Evolutionary conservation across 2,329 filamentous ascomycete species (phyloP).

Genomic region (Dryadomyces quercus-mongolicae): DNA sequence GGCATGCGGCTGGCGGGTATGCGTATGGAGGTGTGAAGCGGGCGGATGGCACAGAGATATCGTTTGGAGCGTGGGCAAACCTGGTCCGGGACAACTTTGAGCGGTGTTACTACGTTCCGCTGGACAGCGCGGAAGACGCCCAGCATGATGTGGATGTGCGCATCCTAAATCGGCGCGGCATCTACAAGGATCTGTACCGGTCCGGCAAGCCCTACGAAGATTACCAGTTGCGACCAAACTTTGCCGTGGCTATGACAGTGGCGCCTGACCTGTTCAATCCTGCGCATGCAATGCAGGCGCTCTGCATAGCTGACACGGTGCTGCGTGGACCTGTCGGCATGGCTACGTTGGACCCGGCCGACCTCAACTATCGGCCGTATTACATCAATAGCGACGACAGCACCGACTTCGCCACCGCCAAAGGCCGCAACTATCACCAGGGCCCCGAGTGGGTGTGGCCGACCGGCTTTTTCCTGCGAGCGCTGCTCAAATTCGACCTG

Average conservation of each 20-base stretch:
- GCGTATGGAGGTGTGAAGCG: slow-evolving; percentile 61
- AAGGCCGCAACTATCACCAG: slow-evolving; percentile 96
- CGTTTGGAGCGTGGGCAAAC: slow-evolving; percentile 66
- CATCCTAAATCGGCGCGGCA: slow-evolving; percentile 80
- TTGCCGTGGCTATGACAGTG: slow-evolving; percentile 89
- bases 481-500: slow-evolving; percentile 82
- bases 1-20: slow-evolving; percentile 59
- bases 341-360: slow-evolving; percentile 85
- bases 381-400: slow-evolving; percentile 95
- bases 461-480: slow-evolving; percentile 87
- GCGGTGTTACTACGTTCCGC: slow-evolving; percentile 77
- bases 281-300: slow-evolving; percentile 63
- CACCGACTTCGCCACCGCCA: slow-evolving; percentile 78
- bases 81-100: slow-evolving; percentile 82
- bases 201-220: slow-evolving; percentile 95
- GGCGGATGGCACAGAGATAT: slow-evolving; percentile 46
- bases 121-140: slow-evolving; percentile 54
- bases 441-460: slow-evolving; percentile 98
- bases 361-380: slow-evolving; percentile 87
- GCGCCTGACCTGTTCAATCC: slow-evolving; percentile 78
- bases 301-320: slow-evolving; percentile 66
- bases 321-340: slow-evolving; percentile 85
- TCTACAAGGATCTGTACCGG: slow-evolving; percentile 95
- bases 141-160: slow-evolving; percentile 69
- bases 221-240: slow-evolving; percentile 92